These are phyloP conservation scores for Rhodosporidiobolus odoratus DNA, from an alignment of 768 basidiomycete species.

Conservation along the genomic window DNA sequence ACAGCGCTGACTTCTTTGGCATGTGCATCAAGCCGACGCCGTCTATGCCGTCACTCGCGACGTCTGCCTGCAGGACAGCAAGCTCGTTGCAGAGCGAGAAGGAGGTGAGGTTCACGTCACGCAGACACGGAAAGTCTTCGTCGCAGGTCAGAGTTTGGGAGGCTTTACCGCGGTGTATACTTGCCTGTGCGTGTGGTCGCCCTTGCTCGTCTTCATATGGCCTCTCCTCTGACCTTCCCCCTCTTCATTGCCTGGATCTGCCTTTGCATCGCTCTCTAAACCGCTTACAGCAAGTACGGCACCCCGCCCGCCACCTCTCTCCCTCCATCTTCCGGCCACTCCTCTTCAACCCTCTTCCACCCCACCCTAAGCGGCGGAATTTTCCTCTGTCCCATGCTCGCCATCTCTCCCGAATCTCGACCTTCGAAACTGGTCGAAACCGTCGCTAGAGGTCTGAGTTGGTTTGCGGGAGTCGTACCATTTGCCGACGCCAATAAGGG, in stretches of 20 bases:
- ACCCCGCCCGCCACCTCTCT: slow-evolving; percentile 21
- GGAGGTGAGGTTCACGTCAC: background rate
- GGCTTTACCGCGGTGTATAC: slow-evolving; percentile 34
- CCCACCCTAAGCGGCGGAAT: slow-evolving; percentile 32
- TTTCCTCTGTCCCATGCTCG: slow-evolving; percentile 41
- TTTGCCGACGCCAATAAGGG: slow-evolving; percentile 39
- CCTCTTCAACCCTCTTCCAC: background rate
- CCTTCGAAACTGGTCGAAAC: slow-evolving; percentile 32
- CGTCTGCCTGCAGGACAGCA: slow-evolving; percentile 23
- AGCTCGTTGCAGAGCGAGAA: slow-evolving; percentile 10
- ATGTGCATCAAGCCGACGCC: slow-evolving; percentile 31
- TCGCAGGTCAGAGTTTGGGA: slow-evolving; percentile 37
- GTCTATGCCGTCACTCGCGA: slow-evolving; percentile 38
- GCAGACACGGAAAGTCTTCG: slow-evolving; percentile 37
- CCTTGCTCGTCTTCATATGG: background rate
- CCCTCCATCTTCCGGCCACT: background rate
- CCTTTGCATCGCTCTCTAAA: no score
- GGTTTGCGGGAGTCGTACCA: slow-evolving; percentile 34
- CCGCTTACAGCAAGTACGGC: slow-evolving; percentile 30
- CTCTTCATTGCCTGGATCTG: no score
- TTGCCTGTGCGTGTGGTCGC: slow-evolving; percentile 20
- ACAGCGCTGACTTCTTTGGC: background rate
- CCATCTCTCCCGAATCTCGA: slow-evolving; percentile 35
- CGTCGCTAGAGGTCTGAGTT: slow-evolving; percentile 29
- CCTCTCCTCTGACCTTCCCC: background rate